These are phyloP conservation scores for Rhododendron henanense DNA, from an alignment of 148 eudicot species.

Conservation along the genomic window DNA sequence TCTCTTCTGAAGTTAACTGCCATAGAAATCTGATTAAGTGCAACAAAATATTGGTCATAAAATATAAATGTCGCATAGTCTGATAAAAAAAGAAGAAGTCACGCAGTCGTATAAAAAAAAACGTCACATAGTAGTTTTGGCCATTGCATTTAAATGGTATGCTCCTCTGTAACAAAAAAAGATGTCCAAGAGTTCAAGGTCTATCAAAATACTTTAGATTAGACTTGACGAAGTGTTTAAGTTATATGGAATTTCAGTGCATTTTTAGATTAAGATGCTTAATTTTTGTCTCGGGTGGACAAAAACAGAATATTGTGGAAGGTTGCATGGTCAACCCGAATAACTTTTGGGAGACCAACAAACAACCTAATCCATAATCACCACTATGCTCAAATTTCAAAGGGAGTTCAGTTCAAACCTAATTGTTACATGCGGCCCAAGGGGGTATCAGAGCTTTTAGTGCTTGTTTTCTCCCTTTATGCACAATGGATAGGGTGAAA, in stretches of 20 bases:
- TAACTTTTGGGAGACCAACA: background rate
- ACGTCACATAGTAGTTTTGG: background rate
- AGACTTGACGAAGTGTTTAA: background rate
- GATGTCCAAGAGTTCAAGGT: background rate
- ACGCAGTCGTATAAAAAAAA: no score
- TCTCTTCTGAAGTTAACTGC: background rate
- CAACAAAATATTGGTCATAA: background rate
- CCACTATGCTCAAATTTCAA: background rate
- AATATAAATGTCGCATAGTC: background rate
- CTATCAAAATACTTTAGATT: background rate
- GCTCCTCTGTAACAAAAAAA: background rate
- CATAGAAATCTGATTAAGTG: background rate
- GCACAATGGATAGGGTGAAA: background rate
- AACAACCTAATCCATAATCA: background rate
- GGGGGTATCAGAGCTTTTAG: background rate
- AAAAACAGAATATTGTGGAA: background rate
- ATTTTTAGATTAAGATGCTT: background rate
- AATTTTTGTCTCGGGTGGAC: background rate
- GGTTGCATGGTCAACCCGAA: background rate
- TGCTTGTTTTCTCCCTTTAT: background rate
- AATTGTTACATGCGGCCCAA: background rate
- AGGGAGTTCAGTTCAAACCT: background rate
- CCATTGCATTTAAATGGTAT: background rate
- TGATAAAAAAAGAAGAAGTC: no score
- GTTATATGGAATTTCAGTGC: background rate